Evolutionary conservation across 73 alveolate species (phyloP).

Genomic region (Tetrahymena malaccensis): DNA sequence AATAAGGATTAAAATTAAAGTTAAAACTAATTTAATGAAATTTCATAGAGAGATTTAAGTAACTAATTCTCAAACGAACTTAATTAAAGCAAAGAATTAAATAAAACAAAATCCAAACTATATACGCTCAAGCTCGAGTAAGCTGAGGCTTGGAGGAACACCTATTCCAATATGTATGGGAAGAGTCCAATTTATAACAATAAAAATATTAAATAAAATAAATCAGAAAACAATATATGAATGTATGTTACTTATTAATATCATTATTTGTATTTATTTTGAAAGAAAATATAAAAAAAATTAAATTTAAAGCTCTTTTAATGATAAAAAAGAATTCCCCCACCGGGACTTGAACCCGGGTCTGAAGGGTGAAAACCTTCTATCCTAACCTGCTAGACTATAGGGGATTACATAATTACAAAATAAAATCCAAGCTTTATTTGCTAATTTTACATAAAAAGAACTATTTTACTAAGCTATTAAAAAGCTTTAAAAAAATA

Average conservation of each 20-base stretch:
- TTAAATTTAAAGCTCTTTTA: no score
- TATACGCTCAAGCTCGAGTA: background rate
- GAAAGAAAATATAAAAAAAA: no score
- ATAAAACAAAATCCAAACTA: background rate
- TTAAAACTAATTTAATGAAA: no score
- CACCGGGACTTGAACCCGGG: constrained; percentile 6
- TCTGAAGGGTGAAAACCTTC: constrained; percentile 1
- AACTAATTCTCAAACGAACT: no score
- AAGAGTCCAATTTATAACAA: background rate
- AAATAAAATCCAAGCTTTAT: no score
- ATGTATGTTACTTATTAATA: background rate
- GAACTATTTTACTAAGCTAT: no score
- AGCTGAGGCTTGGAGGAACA: background rate
- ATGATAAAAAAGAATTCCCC: background rate
- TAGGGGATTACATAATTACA: background rate
- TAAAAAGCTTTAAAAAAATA: no score
- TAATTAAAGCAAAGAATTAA: background rate
- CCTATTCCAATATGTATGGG: background rate
- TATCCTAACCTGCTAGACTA: constrained; percentile 1
- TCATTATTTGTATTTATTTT: no score
- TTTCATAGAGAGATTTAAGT: no score
- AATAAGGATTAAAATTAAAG: no score
- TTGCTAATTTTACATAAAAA: no score
- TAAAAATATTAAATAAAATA: background rate
- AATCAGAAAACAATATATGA: background rate